These are phyloP conservation scores for Aspergillus fumigatiaffinis DNA, from an alignment of 2,329 filamentous ascomycete genomes.

Conservation along the genomic window DNA sequence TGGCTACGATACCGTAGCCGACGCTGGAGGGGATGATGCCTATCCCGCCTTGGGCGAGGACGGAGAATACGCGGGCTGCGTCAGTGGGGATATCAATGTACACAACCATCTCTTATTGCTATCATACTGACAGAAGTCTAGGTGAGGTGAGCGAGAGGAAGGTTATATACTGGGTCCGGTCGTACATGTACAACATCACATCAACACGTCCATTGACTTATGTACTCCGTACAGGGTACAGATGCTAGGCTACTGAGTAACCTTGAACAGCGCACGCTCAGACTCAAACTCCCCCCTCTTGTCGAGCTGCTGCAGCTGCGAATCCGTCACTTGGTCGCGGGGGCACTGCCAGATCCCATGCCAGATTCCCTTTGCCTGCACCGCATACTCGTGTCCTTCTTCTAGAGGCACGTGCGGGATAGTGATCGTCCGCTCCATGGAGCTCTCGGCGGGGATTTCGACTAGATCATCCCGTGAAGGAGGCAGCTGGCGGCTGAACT, in stretches of 20 bases:
- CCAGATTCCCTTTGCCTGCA: constrained; percentile 33
- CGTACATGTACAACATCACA: too few relatives aligned
- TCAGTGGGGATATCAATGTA: constrained; percentile 10
- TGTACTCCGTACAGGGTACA: neutral
- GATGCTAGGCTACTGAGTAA: constrained; percentile 4
- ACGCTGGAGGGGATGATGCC: constrained; percentile 25
- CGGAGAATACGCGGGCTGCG: constrained; percentile 16
- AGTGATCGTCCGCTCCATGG: constrained; percentile 19
- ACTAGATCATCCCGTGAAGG: constrained; percentile 26
- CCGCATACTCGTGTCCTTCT: constrained; percentile 29
- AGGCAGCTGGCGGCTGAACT: constrained; percentile 32
- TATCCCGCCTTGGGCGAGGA: constrained; percentile 21
- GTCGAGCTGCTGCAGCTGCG: constrained; percentile 18
- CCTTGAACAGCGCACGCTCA: constrained; percentile 15
- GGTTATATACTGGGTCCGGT: too few relatives aligned
- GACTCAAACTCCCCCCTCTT: constrained; percentile 24
- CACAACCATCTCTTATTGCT: too few relatives aligned
- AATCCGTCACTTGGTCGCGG: constrained; percentile 18
- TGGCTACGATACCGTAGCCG: constrained; percentile 24
- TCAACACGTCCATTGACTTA: neutral
- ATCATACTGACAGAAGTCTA: too few relatives aligned
- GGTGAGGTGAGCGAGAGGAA: too few relatives aligned
- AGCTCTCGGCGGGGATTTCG: constrained; percentile 25
- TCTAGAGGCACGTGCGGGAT: constrained; percentile 24
- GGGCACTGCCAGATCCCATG: constrained; percentile 31